A percentile compares a stretch with the other conserved stretches of the same genome.
Conservation (phyloP, 2,329 filamentous ascomycete species). For the Fusarium sp. region DNA sequence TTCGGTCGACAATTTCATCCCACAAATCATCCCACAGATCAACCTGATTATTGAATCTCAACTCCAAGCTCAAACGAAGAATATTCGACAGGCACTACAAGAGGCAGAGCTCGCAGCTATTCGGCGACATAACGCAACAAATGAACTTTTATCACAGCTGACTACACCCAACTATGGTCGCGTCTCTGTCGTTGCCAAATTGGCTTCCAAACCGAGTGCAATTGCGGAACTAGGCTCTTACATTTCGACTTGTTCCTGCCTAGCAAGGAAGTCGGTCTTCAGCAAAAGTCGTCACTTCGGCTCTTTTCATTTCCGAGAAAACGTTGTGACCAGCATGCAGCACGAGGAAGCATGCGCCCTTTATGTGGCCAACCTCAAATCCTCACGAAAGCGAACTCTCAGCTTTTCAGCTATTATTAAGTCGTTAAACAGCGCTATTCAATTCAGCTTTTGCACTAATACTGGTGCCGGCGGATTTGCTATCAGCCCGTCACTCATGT, state of each 20-base stretch:
- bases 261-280: fast-evolving
- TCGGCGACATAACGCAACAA: neutral
- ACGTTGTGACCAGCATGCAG: fast-evolving
- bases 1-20: neutral
- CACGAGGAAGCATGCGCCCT: neutral
- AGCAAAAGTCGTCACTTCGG: neutral
- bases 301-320: neutral
- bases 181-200: neutral
- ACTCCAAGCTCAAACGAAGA: neutral
- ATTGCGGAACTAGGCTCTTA: neutral
- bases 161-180: fast-evolving
- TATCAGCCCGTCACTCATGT: neutral
- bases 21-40: neutral
- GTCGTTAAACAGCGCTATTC: neutral
- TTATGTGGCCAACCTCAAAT: neutral
- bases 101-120: neutral
- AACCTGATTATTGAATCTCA: neutral
- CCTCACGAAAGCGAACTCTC: fast-evolving
- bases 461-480: neutral
- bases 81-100: neutral
- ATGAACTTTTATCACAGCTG: neutral
- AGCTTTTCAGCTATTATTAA: neutral
- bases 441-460: neutral
- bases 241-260: neutral
- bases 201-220: neutral